These are phyloP conservation scores for Pseudocercospora musae DNA, from an alignment of 2,329 filamentous ascomycete genomes.

Conservation along the genomic window DNA sequence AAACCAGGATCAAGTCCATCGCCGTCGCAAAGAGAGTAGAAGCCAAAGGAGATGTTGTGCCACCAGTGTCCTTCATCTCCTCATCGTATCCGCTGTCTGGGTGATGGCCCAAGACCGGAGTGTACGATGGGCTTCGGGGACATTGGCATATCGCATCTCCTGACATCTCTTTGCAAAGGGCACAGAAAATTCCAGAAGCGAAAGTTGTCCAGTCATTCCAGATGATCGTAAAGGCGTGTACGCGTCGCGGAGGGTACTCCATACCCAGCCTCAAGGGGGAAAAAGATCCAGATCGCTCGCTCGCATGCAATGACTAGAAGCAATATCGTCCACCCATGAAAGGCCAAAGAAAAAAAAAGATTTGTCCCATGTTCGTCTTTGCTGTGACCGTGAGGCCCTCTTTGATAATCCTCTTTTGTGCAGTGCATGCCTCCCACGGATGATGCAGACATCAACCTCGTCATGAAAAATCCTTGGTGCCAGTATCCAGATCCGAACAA, in stretches of 20 bases:
- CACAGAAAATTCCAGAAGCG: conserved; percentile 15
- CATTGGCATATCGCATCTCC: not conserved
- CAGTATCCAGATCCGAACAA: conserved; percentile 6
- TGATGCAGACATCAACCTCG: conserved; percentile 12
- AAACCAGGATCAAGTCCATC: conserved; percentile 16
- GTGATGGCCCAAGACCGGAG: conserved; percentile 19
- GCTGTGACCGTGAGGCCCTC: conserved; percentile 13
- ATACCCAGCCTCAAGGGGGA: not conserved
- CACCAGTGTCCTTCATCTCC: conserved; percentile 19
- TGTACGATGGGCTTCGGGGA: conserved; percentile 23
- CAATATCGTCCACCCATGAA: not conserved
- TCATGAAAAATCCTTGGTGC: conserved; percentile 10
- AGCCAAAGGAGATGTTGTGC: not conserved
- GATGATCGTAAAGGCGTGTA: conserved; percentile 19
- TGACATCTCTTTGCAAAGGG: conserved; percentile 4
- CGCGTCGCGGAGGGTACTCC: conserved; percentile 13
- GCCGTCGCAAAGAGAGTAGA: conserved; percentile 10
- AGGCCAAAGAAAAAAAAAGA: not conserved
- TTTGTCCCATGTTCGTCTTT: not conserved
- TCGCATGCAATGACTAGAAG: conserved; percentile 8
- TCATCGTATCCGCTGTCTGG: conserved; percentile 25
- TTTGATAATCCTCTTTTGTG: conserved; percentile 11
- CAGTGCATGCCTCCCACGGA: conserved; percentile 16
- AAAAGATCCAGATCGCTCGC: conserved; percentile 8
- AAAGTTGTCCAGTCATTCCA: conserved; percentile 17